Evolutionary conservation across 495 filamentous ascomycete species (phyloP), one percentile per base, ranked within the genome.

Genomic region (Annulohypoxylon nitens): DNA sequence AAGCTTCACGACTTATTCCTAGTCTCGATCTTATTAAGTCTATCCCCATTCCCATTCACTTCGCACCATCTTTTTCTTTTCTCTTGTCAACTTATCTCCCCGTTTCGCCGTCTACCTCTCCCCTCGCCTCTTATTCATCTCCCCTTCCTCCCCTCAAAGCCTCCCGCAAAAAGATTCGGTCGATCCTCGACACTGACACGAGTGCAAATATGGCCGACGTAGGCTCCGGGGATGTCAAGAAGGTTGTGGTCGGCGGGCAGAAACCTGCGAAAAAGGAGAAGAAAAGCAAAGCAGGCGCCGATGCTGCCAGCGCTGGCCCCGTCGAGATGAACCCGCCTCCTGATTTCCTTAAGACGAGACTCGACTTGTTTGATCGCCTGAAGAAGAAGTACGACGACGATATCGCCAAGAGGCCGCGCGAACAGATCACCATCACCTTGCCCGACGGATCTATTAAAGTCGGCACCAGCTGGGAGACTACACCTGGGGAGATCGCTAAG

Each of bases 311-410:
- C 54, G 72, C 78, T 25, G 78, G 78, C 25, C 77, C 80, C 6
- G 80, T 91, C 61, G 89, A 93, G 83, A 73, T 93, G 61, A 81
- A 86, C 43, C 88, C 89, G n/a, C 85, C 90, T 33, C 92, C 95
- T 20, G 86, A 89, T n/a, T 97, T 92, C 80, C 86, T 98, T 70
- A 82, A 93, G 72, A 87, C 95, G 75, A 91, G 96, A 34, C 92
- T 98, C 76, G 84, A 90, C 30, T 81, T 99, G 6, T 99, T 98
- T 82, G 91, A 98, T 70, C 88, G 90, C 74, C 82, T 98, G 26
- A 97, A 94, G 87, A 90, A 91, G 69, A 86, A 93, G 79, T 88
- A 92, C 75, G 89, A 97, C 60, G 90, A 90, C 16, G 91, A 96
- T 55, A 78, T 92, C 57, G 87, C 90, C 60, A 82, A 80, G 71